phyloP scores from a whole-genome alignment of 176 grass and related monocot genomes.

The Triticum urartu region DNA sequence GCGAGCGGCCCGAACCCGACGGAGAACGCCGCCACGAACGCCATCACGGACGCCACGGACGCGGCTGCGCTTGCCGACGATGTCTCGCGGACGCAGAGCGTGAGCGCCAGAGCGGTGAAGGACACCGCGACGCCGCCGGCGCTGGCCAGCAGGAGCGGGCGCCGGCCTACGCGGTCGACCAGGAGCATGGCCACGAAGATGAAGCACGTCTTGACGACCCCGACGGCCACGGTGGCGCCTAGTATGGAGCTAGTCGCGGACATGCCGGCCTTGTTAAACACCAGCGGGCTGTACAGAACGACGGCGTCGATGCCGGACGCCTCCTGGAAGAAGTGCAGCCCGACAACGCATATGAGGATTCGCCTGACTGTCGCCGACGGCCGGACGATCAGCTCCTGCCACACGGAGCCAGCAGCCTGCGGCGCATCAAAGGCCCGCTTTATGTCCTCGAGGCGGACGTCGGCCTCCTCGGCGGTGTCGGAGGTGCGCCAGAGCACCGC shows the following conservation, averaged over 20 bases:
- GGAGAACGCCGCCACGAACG: not conserved
- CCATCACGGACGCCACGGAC: not conserved
- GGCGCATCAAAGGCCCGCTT: not conserved
- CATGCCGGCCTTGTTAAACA: slow-evolving; percentile 1
- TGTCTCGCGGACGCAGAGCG: not conserved
- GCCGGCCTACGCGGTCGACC: not conserved
- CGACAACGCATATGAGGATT: not conserved
- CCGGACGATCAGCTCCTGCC: slow-evolving; percentile 2
- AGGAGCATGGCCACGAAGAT: not conserved
- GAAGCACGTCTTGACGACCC: not conserved
- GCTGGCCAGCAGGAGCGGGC: slow-evolving; percentile 9
- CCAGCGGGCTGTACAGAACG: slow-evolving; percentile 6
- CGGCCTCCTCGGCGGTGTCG: not conserved
- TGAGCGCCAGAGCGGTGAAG: not conserved
- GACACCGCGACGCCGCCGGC: not conserved
- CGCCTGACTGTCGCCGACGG: not conserved
- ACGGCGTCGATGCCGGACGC: slow-evolving; percentile 4
- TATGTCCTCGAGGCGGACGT: not conserved
- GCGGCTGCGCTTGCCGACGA: not conserved
- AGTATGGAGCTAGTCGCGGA: not conserved
- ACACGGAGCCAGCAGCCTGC: not conserved
- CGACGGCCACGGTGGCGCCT: not conserved
- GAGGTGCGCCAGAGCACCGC: slow-evolving; percentile 6
- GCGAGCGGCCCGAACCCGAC: slow-evolving; percentile 2
- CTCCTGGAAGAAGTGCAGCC: not conserved